Evolutionary conservation across 257 asterid species (phyloP), one percentile per base, ranked within the genome.

Genomic region (Euphrasia confusa): DNA sequence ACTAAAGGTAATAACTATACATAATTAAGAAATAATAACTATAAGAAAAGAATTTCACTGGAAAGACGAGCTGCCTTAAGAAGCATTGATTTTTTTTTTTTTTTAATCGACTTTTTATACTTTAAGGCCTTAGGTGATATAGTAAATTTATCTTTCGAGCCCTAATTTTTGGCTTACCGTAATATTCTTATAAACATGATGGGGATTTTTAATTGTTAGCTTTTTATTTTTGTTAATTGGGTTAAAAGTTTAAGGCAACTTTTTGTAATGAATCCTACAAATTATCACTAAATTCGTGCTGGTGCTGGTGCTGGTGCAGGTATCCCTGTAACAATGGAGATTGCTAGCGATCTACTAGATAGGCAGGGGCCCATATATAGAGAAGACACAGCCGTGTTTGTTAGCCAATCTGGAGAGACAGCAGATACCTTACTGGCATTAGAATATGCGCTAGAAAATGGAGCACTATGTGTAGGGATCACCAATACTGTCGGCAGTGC

Each of bases 401-500:
- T 92, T 73, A 92, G 99, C 77, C 99, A 89, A 74, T 92, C 99
- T 0, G 99, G 99, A 60, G 99, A 92, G 83, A 92, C 99, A 65
- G 96, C 99, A 14, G 99, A 89, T 75, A 89, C 99, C 11, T 76
- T 89, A 78, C 95, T 74, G 74, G 99, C 99, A 26, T 77, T 92
- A 61, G 91, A 92, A 63, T 92, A 92, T 83, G 97, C 99, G 49
- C 76, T 86, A 74, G 94, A 86, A 83, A 86, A 92, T 24, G 97
- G 95, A 27, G 97, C 99, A 9, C 68, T 92, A 63, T 92, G 99
- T 69, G 97, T 92, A 76, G 99, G 99, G 66, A 92, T 92, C 75
- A 92, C 99, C 8, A 92, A 92, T 60, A 92, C 99, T 32, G 99
- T 92, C 66, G 89, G 99, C 64, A 92, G 99, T 82, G 99, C 97